Evolutionary conservation across 768 basidiomycete genomes (phyloP), one percentile per base, ranked within the genome.

Genomic region (Cantharellus anzutake): DNA sequence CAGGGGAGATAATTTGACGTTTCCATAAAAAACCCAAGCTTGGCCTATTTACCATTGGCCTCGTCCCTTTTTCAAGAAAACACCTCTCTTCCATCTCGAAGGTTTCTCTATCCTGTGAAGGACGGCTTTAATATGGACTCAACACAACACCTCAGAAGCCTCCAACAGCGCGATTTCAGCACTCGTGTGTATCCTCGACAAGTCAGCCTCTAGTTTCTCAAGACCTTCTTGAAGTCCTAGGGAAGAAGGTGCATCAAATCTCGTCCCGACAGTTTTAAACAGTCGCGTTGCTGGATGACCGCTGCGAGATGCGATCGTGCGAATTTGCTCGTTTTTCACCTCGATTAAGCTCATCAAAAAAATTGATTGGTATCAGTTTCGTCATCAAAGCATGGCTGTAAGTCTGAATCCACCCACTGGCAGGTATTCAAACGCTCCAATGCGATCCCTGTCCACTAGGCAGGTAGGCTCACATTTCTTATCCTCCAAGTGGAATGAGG

Each of bases 251-350:
- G 40, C 16, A 51, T 16, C 1, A 2, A 35, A 39, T 7, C 37
- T 42, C 29, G 11, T 11, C 29, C 29, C 44, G 11, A 29, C 44
- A 11, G 44, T 29, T 48, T 29, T 48, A 11, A 48, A 29, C 4
- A 60, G 73, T 44, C 60, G 78, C 80, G 57, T 78, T 70, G 41
- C 80, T 75, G 0, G 84, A 64, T 85, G 83, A 0, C 83, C 83
- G 2, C 79, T 80, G 2, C 82, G 70, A 2, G 83, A 82, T 2
- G 79, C 80, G 2, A 84, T 68, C 3, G 79, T 60, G 79, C 74
- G 55, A 84, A 78, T 29, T 16, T 76, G 56, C 2, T 82, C 82
- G 44, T 80, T 70, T 64, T 82, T 78, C 35, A 84, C 80, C 0
- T 78, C 75, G 59, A 84, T 29, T 29, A 29, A 29, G 20, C 20